Evolutionary conservation across 805 yeast species (phyloP).

Genomic region (Kuraishia piskuri): DNA sequence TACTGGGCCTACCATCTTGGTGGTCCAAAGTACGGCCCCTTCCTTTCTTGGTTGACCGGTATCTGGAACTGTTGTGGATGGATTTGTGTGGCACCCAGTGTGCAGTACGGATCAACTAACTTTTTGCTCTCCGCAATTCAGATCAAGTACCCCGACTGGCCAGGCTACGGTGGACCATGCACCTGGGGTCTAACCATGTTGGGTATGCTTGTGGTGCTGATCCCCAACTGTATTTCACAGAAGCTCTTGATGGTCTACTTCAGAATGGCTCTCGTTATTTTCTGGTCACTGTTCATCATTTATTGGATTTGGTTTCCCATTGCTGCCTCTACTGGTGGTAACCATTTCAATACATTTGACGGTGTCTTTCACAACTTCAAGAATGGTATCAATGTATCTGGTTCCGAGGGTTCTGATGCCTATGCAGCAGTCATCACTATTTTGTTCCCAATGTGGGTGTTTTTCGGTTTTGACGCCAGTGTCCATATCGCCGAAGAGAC

Average conservation of each 20-base stretch:
- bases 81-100: background rate
- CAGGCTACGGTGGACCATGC: background rate
- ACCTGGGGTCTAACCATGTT: background rate
- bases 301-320: background rate
- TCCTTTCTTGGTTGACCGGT: background rate
- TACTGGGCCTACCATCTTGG: constrained; percentile 39
- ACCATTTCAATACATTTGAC: background rate
- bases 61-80: background rate
- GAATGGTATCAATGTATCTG: background rate
- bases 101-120: background rate
- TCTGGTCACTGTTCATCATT: background rate
- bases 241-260: background rate
- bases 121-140: background rate
- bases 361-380: background rate
- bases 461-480: background rate
- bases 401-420: background rate
- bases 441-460: background rate
- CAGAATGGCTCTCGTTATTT: background rate
- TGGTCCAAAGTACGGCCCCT: background rate
- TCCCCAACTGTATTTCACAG: background rate
- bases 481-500: background rate
- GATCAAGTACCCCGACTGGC: background rate
- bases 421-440: background rate
- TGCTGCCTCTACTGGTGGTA: background rate
- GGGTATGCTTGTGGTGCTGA: background rate